Conservation (phyloP, 192 early-diverging fungal genomes). For the Helicostylum pulchrum region DNA sequence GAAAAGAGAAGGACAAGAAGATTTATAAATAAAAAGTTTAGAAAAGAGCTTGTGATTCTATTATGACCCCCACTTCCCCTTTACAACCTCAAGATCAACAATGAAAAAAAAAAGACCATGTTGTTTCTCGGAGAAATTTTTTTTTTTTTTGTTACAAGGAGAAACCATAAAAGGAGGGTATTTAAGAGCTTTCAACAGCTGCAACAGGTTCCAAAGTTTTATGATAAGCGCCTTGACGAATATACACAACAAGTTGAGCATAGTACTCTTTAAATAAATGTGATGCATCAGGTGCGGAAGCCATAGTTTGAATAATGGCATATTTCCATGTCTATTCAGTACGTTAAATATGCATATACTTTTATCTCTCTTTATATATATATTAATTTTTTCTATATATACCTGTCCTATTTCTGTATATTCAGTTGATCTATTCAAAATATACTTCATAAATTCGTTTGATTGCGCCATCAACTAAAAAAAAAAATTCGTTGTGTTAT, state of each 20-base stretch:
- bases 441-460: constrained; percentile 35
- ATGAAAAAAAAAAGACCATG: no score
- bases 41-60: no score
- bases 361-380: no score
- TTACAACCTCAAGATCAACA: no score
- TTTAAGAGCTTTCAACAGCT: constrained; percentile 33
- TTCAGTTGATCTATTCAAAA: constrained; percentile 38
- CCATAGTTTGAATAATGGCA: constrained; percentile 29
- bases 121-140: no score
- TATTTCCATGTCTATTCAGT: constrained; percentile 38
- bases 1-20: no score
- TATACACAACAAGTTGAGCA: constrained; percentile 27
- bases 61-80: no score
- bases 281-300: constrained; percentile 8
- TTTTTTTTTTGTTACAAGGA: no score
- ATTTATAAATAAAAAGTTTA: no score
- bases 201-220: constrained; percentile 20
- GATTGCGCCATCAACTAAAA: constrained; percentile 21
- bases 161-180: no score
- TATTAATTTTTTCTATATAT: not conserved
- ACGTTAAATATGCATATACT: not conserved
- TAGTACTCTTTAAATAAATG: constrained; percentile 15
- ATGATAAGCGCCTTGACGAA: constrained; percentile 38
- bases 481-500: not conserved
- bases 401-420: constrained; percentile 35